Percentiles rank a stretch among this genome's conserved stretches.
Evolutionary conservation across 2,329 filamentous ascomycete species (phyloP).

Genomic region (Verticillium isaacii): DNA sequence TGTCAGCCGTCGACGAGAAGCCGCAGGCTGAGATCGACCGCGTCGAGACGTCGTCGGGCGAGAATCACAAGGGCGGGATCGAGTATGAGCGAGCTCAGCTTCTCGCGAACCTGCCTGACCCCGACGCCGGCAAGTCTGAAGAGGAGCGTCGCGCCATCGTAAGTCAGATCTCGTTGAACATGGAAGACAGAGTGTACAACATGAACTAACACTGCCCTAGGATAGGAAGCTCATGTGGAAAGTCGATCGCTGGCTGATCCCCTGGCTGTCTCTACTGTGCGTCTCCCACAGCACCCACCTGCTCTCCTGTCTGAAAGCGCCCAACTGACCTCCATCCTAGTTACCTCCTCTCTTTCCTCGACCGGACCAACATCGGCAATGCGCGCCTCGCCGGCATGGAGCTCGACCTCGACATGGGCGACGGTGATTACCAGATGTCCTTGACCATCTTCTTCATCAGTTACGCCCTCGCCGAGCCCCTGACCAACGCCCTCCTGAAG

Average conservation of each 20-base stretch:
- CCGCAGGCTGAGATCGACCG: constrained; percentile 8
- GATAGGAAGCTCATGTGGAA: constrained; percentile 59
- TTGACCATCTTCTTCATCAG: constrained; percentile 66
- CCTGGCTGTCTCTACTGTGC: constrained; percentile 39
- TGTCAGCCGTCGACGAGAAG: constrained; percentile 7
- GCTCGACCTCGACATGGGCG: constrained; percentile 10
- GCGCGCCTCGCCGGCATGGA: constrained; percentile 21
- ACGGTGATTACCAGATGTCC: constrained; percentile 55
- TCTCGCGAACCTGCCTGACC: constrained; percentile 26
- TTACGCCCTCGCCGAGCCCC: constrained; percentile 59
- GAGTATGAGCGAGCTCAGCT: constrained; percentile 21
- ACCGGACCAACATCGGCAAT: constrained; percentile 21
- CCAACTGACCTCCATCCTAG: background rate
- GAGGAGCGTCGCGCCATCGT: constrained; percentile 60
- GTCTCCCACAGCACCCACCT: background rate
- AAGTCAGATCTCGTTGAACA: constrained; percentile 21
- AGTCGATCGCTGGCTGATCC: constrained; percentile 56
- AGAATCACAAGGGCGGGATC: constrained; percentile 9
- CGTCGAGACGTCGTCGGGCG: constrained; percentile 9
- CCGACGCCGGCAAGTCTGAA: constrained; percentile 58
- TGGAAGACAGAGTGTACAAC: background rate
- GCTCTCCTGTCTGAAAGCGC: background rate
- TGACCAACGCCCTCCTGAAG: constrained; percentile 64
- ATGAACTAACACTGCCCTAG: constrained; percentile 27
- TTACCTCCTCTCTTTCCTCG: constrained; percentile 23